phyloP scores from a whole-genome alignment of 371 early-diverging fungal genomes.

The Mucor mucedo region DNA sequence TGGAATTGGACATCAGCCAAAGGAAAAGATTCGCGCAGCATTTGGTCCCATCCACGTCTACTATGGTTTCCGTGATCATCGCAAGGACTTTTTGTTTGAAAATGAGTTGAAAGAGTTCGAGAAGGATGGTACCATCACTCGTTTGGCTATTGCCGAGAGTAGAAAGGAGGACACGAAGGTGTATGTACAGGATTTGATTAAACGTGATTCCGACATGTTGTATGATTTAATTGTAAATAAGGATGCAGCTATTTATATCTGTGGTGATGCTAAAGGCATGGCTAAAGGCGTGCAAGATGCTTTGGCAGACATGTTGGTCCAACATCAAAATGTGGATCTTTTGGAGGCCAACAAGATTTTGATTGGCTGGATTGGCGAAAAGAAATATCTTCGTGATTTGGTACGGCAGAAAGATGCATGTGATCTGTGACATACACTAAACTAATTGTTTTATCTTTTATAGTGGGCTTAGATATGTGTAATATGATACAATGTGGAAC shows the following conservation, averaged over 20 bases:
- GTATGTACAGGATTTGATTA: constrained; percentile 89
- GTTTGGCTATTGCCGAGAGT: constrained; percentile 65
- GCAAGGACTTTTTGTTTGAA: constrained; percentile 71
- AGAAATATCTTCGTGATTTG: constrained; percentile 78
- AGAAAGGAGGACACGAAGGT: constrained; percentile 57
- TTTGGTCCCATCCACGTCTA: constrained; percentile 68
- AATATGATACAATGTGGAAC: no score
- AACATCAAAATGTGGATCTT: constrained; percentile 49
- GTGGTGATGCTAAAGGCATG: constrained; percentile 91
- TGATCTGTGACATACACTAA: no score
- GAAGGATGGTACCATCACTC: constrained; percentile 58
- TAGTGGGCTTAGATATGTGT: no score
- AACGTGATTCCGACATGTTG: constrained; percentile 52
- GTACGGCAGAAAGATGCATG: constrained; percentile 28
- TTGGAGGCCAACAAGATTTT: constrained; percentile 65
- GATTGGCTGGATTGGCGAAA: constrained; percentile 64
- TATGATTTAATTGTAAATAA: constrained; percentile 64
- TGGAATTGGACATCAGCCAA: constrained; percentile 42
- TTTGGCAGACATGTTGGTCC: constrained; percentile 68
- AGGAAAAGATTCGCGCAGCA: constrained; percentile 31
- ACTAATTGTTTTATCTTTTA: no score
- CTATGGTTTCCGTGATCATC: constrained; percentile 74
- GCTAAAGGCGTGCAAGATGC: constrained; percentile 84
- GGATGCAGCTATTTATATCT: constrained; percentile 80
- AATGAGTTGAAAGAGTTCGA: constrained; percentile 57